These are phyloP conservation scores for Stellera chamaejasme DNA, from an alignment of 345 rosid genomes.

Conservation along the genomic window DNA sequence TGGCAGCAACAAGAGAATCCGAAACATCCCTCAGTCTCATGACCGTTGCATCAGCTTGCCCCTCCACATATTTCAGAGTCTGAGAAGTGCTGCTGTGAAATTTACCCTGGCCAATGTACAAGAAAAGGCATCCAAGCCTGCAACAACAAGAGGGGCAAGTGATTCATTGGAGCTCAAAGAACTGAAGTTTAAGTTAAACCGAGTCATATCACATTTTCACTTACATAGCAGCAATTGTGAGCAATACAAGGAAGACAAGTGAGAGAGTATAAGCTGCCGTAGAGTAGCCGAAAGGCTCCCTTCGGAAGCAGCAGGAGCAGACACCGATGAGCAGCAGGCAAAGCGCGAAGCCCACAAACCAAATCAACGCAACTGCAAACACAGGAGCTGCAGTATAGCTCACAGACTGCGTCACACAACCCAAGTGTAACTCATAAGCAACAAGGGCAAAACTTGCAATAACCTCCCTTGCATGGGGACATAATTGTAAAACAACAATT, in stretches of 20 bases:
- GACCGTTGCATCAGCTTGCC: slow-evolving; percentile 58
- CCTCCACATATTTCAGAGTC: slow-evolving; percentile 66
- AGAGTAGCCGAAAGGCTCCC: slow-evolving; percentile 51
- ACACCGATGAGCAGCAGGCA: slow-evolving; percentile 41
- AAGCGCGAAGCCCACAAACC: slow-evolving; percentile 76
- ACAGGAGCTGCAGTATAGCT: slow-evolving; percentile 75
- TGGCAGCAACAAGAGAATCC: slow-evolving; percentile 59
- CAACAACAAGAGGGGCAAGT: slow-evolving; percentile 8
- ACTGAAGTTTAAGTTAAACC: not conserved
- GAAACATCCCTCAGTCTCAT: slow-evolving; percentile 60
- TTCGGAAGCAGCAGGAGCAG: slow-evolving; percentile 40
- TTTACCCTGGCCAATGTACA: slow-evolving; percentile 67
- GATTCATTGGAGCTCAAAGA: slow-evolving; percentile 1
- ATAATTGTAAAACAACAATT: too few relatives aligned
- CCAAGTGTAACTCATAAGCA: not conserved
- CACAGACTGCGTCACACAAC: slow-evolving; percentile 58
- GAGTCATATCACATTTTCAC: slow-evolving; percentile 3
- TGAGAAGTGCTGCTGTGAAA: slow-evolving; percentile 57
- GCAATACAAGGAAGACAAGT: slow-evolving; percentile 53
- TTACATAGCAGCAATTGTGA: slow-evolving; percentile 67
- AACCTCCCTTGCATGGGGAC: too few relatives aligned
- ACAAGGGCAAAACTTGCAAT: too few relatives aligned
- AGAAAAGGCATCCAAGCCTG: slow-evolving; percentile 76
- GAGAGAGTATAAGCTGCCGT: slow-evolving; percentile 54
- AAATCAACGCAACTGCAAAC: slow-evolving; percentile 49